Conservation (phyloP, 1,284 basidiomycete species). For the Baeospora myosura region DNA sequence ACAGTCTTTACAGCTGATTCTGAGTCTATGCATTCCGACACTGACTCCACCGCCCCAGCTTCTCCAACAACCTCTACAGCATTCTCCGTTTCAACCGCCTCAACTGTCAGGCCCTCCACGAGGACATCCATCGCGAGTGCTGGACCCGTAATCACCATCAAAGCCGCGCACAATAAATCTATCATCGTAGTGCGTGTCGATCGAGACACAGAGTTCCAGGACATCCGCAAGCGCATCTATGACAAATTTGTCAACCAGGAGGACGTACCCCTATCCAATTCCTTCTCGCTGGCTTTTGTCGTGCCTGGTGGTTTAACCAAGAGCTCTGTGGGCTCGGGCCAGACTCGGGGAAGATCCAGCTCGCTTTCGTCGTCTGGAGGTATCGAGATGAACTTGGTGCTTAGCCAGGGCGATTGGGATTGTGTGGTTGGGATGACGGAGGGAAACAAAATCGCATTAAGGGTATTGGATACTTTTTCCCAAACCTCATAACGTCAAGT, state of each 20-base stretch:
- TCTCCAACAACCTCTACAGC: conserved; percentile 24
- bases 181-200: conserved; percentile 56
- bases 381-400: conserved; percentile 11
- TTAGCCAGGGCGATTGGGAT: conserved; percentile 12
- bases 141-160: conserved; percentile 43
- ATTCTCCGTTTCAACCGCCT: conserved; percentile 20
- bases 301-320: conserved; percentile 40
- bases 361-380: conserved; percentile 5
- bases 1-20: neutral
- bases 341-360: conserved; percentile 9
- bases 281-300: conserved; percentile 48
- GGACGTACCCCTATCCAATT: conserved; percentile 40
- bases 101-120: conserved; percentile 16
- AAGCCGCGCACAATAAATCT: conserved; percentile 52
- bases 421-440: conserved; percentile 4
- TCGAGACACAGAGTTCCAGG: conserved; percentile 35
- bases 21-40: neutral
- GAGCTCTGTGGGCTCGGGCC: conserved; percentile 21
- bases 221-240: conserved; percentile 47
- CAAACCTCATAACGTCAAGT: no score
- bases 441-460: conserved; percentile 10
- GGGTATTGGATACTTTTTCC: conserved; percentile 11
- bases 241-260: conserved; percentile 60
- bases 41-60: conserved; percentile 8
- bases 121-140: conserved; percentile 18